Evolutionary conservation across 148 eudicot genomes (phyloP).

Genomic region (Vaccinium myrtillus): DNA sequence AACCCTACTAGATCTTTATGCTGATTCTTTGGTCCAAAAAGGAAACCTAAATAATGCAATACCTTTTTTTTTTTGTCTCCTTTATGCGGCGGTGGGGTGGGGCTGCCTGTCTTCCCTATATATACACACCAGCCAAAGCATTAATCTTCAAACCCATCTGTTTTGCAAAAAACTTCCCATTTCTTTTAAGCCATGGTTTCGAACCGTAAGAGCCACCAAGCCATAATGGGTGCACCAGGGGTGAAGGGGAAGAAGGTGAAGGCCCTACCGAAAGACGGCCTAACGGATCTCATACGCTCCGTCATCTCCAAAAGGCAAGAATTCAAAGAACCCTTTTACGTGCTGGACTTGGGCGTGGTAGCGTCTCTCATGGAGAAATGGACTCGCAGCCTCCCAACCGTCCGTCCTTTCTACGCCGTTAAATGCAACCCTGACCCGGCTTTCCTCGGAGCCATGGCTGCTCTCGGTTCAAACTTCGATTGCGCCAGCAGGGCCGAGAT

Average conservation of each 20-base stretch:
- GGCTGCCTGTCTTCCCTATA: neutral
- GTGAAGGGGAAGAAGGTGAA: neutral
- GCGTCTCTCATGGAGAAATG: conserved; percentile 21
- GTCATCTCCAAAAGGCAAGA: conserved; percentile 11
- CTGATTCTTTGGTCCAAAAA: neutral
- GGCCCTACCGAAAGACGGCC: neutral
- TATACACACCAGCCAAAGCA: neutral
- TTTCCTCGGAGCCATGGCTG: conserved; percentile 19
- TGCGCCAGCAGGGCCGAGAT: conserved; percentile 33
- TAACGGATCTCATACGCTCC: neutral
- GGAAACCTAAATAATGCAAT: neutral
- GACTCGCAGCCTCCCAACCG: conserved; percentile 16
- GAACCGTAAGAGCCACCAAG: neutral
- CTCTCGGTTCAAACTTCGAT: conserved; percentile 23
- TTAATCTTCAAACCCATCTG: neutral
- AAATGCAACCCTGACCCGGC: conserved; percentile 25
- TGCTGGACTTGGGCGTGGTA: conserved; percentile 24
- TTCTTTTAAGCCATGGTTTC: neutral
- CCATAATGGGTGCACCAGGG: conserved; percentile 5
- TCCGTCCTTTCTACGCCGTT: conserved; percentile 32
- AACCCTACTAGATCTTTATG: neutral
- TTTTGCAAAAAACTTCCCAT: neutral
- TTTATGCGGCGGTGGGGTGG: neutral
- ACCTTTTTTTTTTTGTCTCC: neutral
- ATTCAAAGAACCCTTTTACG: conserved; percentile 25